Evolutionary conservation across 2,329 filamentous ascomycete genomes (phyloP), one percentile per base, ranked within the genome.

Genomic region (Onygena corvina): DNA sequence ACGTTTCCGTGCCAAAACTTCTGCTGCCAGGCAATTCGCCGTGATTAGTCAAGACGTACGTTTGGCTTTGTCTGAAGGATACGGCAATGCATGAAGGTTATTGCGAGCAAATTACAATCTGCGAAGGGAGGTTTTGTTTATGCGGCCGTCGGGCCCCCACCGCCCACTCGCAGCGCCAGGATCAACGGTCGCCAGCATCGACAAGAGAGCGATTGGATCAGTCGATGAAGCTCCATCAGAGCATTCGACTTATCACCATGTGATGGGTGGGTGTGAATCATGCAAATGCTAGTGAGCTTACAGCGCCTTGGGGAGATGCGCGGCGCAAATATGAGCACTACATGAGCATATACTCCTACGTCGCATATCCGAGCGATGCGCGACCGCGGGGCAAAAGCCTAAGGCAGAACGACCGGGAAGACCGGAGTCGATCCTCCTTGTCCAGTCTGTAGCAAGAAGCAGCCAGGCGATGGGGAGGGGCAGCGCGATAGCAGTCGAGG

Each of bases 61-160:
- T 42, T 27, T 42, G 36, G 36, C 36, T 42, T 42, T 42, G 12
- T 42, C 36, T 42, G 36, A 42, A 42, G 36, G 21, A 25, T 25
- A 42, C 36, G 36, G 36, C 36, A 42, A 42, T 42, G 36, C 36
- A 42, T 23, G 36, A 42, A 25, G 27, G 27, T 27, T 16, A 21
- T 16, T 36, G 36, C 36, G 36, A 27, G 21, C 36, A 42, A 42
- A 42, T 42, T 42, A 27, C 21, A 42, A 9, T 23, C 16, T 1
- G 36, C 14, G 11, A 23, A 42, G 36, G 21, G 36, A 8, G 18
- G 18, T 42, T 42, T 42, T 42, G 21, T 42, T 42, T 23, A 42
- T 42, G 36, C 36, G 36, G 36, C 36, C 36, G 36, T 14, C 36
- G 36, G 36, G 20, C 36, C 36, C 36, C 36, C 36, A 42, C 36